phyloP scores from a whole-genome alignment of 148 eudicot species.

The Dysphania ambrosioides region DNA sequence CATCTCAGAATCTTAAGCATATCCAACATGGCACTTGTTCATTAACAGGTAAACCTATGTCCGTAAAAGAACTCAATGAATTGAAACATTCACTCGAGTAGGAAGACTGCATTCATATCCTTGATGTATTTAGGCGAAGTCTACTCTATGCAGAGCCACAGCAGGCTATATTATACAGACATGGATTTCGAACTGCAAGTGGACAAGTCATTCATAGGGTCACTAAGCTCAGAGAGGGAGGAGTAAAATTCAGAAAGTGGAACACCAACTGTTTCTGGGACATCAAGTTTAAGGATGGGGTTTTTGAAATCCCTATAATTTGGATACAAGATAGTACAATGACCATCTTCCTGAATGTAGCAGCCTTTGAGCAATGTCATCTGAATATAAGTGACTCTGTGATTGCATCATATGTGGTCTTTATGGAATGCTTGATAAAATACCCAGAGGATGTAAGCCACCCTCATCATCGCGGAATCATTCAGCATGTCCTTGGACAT shows the following conservation, averaged over 20 bases:
- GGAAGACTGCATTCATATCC: conserved; percentile 23
- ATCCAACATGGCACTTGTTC: too few species aligned
- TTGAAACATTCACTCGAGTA: background rate
- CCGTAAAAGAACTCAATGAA: conserved; percentile 27
- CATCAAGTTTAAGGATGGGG: conserved; percentile 49
- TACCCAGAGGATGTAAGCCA: too few species aligned
- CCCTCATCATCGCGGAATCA: too few species aligned
- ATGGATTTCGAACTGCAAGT: conserved; percentile 34
- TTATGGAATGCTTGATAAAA: conserved; percentile 29
- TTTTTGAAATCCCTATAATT: conserved; percentile 37
- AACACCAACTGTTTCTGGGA: conserved; percentile 61
- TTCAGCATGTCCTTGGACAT: too few species aligned
- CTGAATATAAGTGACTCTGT: conserved; percentile 13
- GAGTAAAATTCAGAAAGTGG: conserved; percentile 49
- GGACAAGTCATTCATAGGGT: conserved; percentile 55
- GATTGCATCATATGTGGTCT: conserved; percentile 23
- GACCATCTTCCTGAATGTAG: conserved; percentile 50
- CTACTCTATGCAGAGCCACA: conserved; percentile 12
- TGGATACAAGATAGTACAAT: conserved; percentile 27
- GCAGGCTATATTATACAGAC: background rate
- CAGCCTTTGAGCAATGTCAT: conserved; percentile 52
- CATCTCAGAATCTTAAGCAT: too few species aligned
- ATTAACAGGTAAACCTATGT: too few species aligned
- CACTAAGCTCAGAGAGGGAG: conserved; percentile 53
- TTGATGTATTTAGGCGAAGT: conserved; percentile 30